Base-by-base conservation (phyloP, 2,329 filamentous ascomycete genomes). In the Talaromyces sp. region DNA sequence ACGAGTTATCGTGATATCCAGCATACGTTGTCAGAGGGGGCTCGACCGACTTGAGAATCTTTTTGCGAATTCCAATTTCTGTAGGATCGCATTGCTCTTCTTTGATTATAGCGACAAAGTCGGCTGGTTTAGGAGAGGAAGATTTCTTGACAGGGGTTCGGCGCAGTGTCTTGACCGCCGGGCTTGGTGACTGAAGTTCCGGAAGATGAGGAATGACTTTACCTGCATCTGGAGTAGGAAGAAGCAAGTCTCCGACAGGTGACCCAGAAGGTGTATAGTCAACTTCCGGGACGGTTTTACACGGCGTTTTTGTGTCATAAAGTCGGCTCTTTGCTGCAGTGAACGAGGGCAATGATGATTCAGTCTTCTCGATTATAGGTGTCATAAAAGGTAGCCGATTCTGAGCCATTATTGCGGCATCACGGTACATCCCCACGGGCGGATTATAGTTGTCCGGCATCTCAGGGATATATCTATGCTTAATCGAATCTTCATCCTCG, bases 381-480 rank as follows among this genome's bases (percentile, higher is more conserved):
- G 95, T 99, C 95, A 99, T 98, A 74, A 98, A 99, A 3, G 93
- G 95, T 10, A 98, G 81, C 59, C 93, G 88, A 75, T 93, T 96
- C 70, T 97, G 96, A 63, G 92, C 92, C 74, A 88, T 83, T 73
- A 92, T 84, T 39, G 80, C 84, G 71, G 91, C 86, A 75, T 96
- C 90, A 71, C 92, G 88, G 81, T 89, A 96, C 62, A 91, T 90
- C 55, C 88, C 84, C 61, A 84, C 89, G 19, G 91, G 89, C 52
- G 91, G 86, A 67, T 93, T 87, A 73, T 92, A 96, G 73, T 96
- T 91, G 71, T 96, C 91, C 0, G 92, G 92, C 91, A 96, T 70
- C 84, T 85, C 52, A 84, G 86, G 66, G 76, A 84, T 54, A 80
- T 81, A 68, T 70, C 72, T 63, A 65, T 76, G 65, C 74, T 73